Conservation (phyloP, 164 flowering plant genomes). For the Chloranthus sessilifolius region DNA sequence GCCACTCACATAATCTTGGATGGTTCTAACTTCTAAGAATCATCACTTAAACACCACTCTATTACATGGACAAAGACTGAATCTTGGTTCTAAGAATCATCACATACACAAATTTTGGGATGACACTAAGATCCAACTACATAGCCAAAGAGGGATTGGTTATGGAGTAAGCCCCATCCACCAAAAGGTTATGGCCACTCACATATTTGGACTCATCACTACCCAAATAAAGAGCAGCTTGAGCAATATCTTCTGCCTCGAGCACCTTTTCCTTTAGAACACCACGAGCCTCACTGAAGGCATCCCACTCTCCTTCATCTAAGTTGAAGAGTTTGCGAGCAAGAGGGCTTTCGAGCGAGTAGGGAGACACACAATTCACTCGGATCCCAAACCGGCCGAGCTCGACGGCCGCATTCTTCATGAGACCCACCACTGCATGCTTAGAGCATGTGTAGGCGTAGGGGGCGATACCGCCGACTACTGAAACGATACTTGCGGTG, state of each 20-base stretch:
- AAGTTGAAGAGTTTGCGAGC: too few relatives aligned
- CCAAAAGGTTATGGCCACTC: constrained; percentile 8
- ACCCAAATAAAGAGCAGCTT: constrained; percentile 6
- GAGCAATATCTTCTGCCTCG: constrained; percentile 5
- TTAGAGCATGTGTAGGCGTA: constrained; percentile 36
- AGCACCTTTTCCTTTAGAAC: constrained; percentile 1
- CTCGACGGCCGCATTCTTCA: constrained; percentile 37
- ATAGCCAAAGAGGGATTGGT: neutral
- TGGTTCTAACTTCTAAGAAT: too few relatives aligned
- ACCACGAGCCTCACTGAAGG: neutral
- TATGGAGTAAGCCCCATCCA: constrained; percentile 4
- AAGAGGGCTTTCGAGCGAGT: constrained; percentile 35
- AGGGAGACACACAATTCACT: constrained; percentile 46
- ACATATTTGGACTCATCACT: constrained; percentile 9
- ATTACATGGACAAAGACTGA: too few relatives aligned
- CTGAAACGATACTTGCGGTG: constrained; percentile 4
- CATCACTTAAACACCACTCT: too few relatives aligned
- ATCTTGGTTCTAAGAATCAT: too few relatives aligned
- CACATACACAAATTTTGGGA: too few relatives aligned
- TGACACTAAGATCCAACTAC: too few relatives aligned
- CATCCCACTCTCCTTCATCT: constrained; percentile 3
- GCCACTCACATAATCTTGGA: too few relatives aligned
- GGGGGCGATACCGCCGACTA: constrained; percentile 36
- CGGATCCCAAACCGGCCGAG: constrained; percentile 45
- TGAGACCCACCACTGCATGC: constrained; percentile 40